phyloP scores from a whole-genome alignment of 257 asterid genomes.

The Gentiana macrophylla region DNA sequence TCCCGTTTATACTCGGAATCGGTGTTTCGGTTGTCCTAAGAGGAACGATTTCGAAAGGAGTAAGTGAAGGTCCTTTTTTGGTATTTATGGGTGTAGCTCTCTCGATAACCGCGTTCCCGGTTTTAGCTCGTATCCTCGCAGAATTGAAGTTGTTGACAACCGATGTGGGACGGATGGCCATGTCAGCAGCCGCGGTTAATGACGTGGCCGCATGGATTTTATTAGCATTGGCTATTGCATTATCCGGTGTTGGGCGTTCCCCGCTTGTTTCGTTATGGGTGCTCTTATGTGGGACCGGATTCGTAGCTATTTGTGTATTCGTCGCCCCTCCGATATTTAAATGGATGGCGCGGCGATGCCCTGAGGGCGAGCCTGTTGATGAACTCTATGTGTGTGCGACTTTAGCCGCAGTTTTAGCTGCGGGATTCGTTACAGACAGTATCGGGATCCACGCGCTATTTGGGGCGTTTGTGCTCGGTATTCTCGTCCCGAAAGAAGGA shows the following conservation, averaged over 20 bases:
- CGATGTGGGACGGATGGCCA: constrained; percentile 63
- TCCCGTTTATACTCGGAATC: constrained; percentile 65
- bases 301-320: constrained; percentile 27
- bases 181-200: constrained; percentile 83
- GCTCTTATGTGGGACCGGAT: constrained; percentile 45
- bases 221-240: constrained; percentile 64
- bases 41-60: constrained; percentile 37
- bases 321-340: constrained; percentile 43
- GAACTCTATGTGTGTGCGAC: constrained; percentile 61
- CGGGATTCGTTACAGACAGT: constrained; percentile 50
- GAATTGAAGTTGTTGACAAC: constrained; percentile 76
- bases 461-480: constrained; percentile 76
- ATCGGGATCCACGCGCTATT: constrained; percentile 84
- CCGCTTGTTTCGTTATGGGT: constrained; percentile 61
- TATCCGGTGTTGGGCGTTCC: constrained; percentile 51
- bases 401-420: constrained; percentile 51
- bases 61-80: constrained; percentile 33
- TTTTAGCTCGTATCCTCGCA: constrained; percentile 75
- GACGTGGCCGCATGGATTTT: constrained; percentile 82
- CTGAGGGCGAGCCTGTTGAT: constrained; percentile 60
- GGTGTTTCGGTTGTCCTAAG: constrained; percentile 54
- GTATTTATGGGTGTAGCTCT: constrained; percentile 86
- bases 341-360: constrained; percentile 51
- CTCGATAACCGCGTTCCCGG: constrained; percentile 83
- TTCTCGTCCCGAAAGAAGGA: constrained; percentile 79